phyloP scores from a whole-genome alignment of 768 basidiomycete species.

The Suillus cothurnatus region DNA sequence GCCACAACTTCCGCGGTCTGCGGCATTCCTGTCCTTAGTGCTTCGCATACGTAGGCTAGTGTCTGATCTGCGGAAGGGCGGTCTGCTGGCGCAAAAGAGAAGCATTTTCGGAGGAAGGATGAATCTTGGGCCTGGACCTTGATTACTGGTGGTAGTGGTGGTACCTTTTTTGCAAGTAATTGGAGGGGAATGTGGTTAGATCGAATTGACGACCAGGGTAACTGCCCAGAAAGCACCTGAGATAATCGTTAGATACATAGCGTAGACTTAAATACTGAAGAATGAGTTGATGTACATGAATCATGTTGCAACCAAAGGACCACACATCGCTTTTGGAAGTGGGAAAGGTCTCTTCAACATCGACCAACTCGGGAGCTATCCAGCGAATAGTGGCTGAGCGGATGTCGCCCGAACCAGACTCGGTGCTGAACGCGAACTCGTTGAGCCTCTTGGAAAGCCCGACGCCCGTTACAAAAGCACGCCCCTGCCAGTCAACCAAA shows the following conservation, averaged over 20 bases:
- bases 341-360: background rate
- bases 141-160: background rate
- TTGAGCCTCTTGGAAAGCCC: constrained; percentile 40
- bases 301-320: constrained; percentile 5
- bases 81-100: background rate
- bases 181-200: background rate
- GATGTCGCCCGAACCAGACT: constrained; percentile 14
- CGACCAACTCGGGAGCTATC: constrained; percentile 5
- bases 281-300: background rate
- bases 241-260: background rate
- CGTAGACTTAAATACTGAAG: background rate
- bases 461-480: constrained; percentile 44
- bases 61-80: constrained; percentile 1
- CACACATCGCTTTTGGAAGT: constrained; percentile 2
- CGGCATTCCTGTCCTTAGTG: background rate
- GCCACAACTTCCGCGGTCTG: background rate
- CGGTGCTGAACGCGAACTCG: background rate
- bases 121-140: background rate
- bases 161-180: background rate
- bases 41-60: background rate
- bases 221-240: constrained; percentile 9
- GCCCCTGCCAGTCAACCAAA: constrained; percentile 43
- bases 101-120: background rate
- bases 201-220: constrained; percentile 2
- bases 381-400: background rate